Evolutionary conservation across 1,284 basidiomycete genomes (phyloP), one percentile per base, ranked within the genome.

Genomic region (Heliocybe sulcata): DNA sequence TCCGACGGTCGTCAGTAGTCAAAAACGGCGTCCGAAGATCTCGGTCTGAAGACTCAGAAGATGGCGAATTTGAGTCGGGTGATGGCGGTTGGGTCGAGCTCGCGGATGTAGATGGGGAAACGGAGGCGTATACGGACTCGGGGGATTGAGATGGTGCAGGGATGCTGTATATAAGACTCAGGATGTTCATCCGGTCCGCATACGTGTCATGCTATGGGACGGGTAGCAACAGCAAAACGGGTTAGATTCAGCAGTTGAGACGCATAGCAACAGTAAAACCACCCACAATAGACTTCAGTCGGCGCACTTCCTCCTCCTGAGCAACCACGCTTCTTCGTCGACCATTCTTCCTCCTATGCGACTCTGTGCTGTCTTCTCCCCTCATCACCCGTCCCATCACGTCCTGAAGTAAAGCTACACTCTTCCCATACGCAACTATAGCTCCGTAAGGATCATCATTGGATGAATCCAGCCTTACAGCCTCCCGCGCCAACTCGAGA

Each of bases 121-220:
- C 67, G 47, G 78, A 74, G 35, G 79, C 62, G 59, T 74, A 69
- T 51, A 78, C 63, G 16, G 79, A 76, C 29, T 80, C 70, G 26
- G 81, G 76, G 12, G 85, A 78, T 64, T 87, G 81, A 25, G 82
- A 82, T 33, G 82, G 79, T 45, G 86, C 76, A 22, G 86, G 87
- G 67, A 92, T 90, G 67, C 82, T 86, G 72, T 92, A 92, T 59
- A 91, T 90, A 59, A 90, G 77, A 62, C 87, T 90, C 56, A 92
- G 77, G 63, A 92, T 91, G 65, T 89, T 88, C 89, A 92, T 92
- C 57, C 89, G 82, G 70, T 92, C 89, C 55, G 88, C 88, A 67
- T 92, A 92, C 9, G 90, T 92, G 69, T 92, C 90, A 65, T 92
- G 90, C 90, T 92, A 65, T 16, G 58, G 49, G 57, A 48, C 35